These are phyloP conservation scores for Aspergillus nanangensis DNA, from an alignment of 495 filamentous ascomycete species.

Conservation along the genomic window DNA sequence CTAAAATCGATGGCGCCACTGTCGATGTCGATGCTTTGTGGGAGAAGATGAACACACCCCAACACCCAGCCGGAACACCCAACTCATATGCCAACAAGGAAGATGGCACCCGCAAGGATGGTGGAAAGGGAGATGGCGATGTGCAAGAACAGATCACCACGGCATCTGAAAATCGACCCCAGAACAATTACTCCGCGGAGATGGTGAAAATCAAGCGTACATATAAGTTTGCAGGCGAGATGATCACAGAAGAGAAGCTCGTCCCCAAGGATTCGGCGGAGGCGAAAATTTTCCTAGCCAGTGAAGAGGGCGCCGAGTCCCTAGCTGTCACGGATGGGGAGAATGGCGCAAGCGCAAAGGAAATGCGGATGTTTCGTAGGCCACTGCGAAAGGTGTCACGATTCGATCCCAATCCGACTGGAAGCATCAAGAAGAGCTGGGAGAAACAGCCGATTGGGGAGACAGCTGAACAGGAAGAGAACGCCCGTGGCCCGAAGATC, in stretches of 20 bases:
- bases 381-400: slow-evolving; percentile 69
- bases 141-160: slow-evolving; percentile 10
- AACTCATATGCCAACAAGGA: slow-evolving; percentile 14
- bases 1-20: slow-evolving; percentile 64
- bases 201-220: slow-evolving; percentile 81
- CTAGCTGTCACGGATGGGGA: slow-evolving; percentile 19
- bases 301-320: slow-evolving; percentile 39
- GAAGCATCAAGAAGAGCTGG: slow-evolving; percentile 49
- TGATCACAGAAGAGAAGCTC: slow-evolving; percentile 75
- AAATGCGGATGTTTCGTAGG: slow-evolving; percentile 45
- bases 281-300: slow-evolving; percentile 69
- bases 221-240: slow-evolving; percentile 87
- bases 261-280: slow-evolving; percentile 77
- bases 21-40: slow-evolving; percentile 88
- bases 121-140: slow-evolving; percentile 4
- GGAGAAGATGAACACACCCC: slow-evolving; percentile 66
- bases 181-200: slow-evolving; percentile 27
- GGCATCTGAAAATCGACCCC: slow-evolving; percentile 10
- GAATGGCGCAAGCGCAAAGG: slow-evolving; percentile 6
- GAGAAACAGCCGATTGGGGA: slow-evolving; percentile 31
- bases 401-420: slow-evolving; percentile 68
- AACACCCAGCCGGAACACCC: slow-evolving; percentile 12
- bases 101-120: slow-evolving; percentile 12
- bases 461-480: slow-evolving; percentile 15
- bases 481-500: slow-evolving; percentile 70